Conservation (phyloP, 2,329 filamentous ascomycete genomes). For the Pyrenophora tritici-repentis region DNA sequence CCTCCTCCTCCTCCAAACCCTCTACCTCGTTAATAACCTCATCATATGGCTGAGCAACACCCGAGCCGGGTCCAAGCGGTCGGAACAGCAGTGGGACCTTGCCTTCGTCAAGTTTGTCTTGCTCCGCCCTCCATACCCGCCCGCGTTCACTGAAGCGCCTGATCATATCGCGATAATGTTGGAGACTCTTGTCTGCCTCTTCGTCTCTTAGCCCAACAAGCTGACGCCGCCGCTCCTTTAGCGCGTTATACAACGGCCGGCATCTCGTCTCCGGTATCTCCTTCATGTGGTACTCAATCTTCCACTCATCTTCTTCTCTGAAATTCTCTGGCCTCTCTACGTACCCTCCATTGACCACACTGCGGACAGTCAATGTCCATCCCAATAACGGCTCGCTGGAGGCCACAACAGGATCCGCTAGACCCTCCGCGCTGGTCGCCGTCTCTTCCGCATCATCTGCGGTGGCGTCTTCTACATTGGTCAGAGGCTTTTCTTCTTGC, state of each 20-base stretch:
- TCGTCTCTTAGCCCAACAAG: conserved; percentile 48
- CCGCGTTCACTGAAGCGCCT: conserved; percentile 60
- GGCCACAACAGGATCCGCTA: neutral
- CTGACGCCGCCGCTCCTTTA: conserved; percentile 61
- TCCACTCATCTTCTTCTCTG: conserved; percentile 62
- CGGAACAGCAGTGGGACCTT: conserved; percentile 46
- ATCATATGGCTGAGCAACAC: neutral
- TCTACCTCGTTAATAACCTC: neutral
- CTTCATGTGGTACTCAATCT: conserved; percentile 75
- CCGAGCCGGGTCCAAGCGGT: conserved; percentile 39
- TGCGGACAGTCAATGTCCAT: conserved; percentile 73
- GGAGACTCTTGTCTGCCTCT: conserved; percentile 42
- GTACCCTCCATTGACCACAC: conserved; percentile 69
- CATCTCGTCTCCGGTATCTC: conserved; percentile 51
- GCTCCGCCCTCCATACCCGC: conserved; percentile 59
- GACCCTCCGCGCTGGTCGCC: neutral
- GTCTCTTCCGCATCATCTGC: neutral
- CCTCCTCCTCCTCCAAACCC: no score
- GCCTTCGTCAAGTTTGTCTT: conserved; percentile 59
- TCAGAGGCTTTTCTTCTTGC: conserved; percentile 1
- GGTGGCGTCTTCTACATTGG: neutral
- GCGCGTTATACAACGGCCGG: conserved; percentile 35
- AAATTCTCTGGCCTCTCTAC: conserved; percentile 65
- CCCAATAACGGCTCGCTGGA: conserved; percentile 59
- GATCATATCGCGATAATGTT: conserved; percentile 54